Evolutionary conservation across 495 filamentous ascomycete species (phyloP).

Genomic region (Xylaria grammica): DNA sequence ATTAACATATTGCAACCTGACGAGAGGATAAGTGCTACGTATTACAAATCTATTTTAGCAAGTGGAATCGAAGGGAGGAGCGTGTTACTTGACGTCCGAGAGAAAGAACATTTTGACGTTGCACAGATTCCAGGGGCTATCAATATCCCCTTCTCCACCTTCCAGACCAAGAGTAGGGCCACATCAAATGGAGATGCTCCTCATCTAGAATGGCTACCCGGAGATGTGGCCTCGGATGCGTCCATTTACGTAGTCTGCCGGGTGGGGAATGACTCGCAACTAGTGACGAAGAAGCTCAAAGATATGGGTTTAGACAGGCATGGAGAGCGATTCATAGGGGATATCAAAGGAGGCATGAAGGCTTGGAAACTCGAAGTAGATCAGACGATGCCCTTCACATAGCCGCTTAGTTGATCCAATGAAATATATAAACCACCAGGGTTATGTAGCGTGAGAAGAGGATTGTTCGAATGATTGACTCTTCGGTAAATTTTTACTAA

Average conservation of each 20-base stretch:
- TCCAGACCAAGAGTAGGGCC: conserved; percentile 45
- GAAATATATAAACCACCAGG: not conserved
- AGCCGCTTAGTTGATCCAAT: conserved; percentile 25
- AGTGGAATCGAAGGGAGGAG: conserved; percentile 41
- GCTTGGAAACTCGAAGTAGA: conserved; percentile 87
- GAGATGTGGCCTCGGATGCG: conserved; percentile 36
- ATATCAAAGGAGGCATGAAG: conserved; percentile 79
- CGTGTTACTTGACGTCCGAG: conserved; percentile 79
- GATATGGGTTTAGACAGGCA: conserved; percentile 64
- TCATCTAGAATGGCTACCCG: conserved; percentile 52
- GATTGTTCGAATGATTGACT: conserved; percentile 34
- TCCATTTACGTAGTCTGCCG: conserved; percentile 81
- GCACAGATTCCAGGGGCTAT: conserved; percentile 73
- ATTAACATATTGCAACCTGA: conserved; percentile 59
- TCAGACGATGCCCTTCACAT: conserved; percentile 66
- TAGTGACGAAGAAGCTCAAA: conserved; percentile 72
- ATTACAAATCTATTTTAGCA: conserved; percentile 51
- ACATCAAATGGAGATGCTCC: conserved; percentile 25
- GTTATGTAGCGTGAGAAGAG: conserved; percentile 20
- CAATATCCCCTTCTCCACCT: conserved; percentile 74
- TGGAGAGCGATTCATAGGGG: conserved; percentile 67
- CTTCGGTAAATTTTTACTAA: conserved; percentile 28
- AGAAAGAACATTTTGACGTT: conserved; percentile 83
- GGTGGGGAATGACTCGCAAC: conserved; percentile 87
- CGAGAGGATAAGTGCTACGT: conserved; percentile 65